Conservation (phyloP, 129 eudicot genomes). For the Silybum marianum region DNA sequence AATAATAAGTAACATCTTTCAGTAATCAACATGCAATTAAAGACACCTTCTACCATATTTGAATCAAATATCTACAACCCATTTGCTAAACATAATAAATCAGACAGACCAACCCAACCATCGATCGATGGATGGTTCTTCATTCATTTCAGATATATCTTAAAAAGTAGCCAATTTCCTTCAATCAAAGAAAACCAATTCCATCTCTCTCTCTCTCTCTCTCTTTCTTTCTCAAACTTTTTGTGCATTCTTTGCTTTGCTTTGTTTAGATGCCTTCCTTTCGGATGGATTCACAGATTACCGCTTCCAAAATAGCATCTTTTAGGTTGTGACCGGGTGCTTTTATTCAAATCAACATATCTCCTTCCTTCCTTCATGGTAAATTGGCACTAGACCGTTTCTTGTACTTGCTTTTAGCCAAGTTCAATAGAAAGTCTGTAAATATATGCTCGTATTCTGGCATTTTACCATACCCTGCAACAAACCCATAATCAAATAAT, state of each 20-base stretch:
- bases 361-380: neutral
- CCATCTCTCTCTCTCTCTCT: neutral
- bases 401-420: slow-evolving; percentile 64
- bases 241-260: slow-evolving; percentile 3
- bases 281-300: neutral
- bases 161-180: neutral
- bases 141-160: slow-evolving; percentile 12
- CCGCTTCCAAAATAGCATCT: neutral
- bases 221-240: slow-evolving; percentile 1
- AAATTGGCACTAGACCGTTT: slow-evolving; percentile 29
- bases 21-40: neutral
- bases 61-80: slow-evolving; percentile 31
- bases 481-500: neutral
- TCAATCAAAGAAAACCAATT: neutral
- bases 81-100: slow-evolving; percentile 10
- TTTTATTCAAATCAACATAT: slow-evolving; percentile 14
- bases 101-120: neutral
- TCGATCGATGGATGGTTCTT: neutral
- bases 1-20: neutral
- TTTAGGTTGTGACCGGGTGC: slow-evolving; percentile 15
- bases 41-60: too few species aligned
- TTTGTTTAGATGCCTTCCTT: slow-evolving; percentile 10
- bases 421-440: slow-evolving; percentile 80
- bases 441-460: slow-evolving; percentile 98
- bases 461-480: slow-evolving; percentile 95